phyloP scores from a whole-genome alignment of 345 rosid species.

The Citrus medica region DNA sequence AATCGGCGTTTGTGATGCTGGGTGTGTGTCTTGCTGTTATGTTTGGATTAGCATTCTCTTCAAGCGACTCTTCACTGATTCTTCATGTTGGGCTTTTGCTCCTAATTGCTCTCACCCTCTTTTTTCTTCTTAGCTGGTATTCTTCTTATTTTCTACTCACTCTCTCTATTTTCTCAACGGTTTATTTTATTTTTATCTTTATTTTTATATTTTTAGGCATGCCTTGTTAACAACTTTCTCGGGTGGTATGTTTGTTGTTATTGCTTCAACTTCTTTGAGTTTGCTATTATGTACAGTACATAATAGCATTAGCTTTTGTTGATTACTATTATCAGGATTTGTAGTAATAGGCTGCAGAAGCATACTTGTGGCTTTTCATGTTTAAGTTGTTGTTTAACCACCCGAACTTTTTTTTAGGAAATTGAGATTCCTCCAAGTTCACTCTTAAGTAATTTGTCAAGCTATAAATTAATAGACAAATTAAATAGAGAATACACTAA shows the following conservation, averaged over 20 bases:
- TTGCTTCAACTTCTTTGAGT: background rate
- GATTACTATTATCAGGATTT: background rate
- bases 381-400: background rate
- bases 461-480: too few relatives aligned
- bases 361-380: background rate
- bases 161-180: background rate
- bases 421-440: too few relatives aligned
- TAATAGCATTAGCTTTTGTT: background rate
- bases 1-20: slow-evolving; percentile 66
- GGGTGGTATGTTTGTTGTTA: background rate
- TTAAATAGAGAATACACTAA: too few relatives aligned
- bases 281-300: background rate
- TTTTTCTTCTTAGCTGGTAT: slow-evolving; percentile 82
- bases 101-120: slow-evolving; percentile 64
- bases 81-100: slow-evolving; percentile 75
- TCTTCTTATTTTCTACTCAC: background rate
- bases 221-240: background rate
- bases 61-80: slow-evolving; percentile 62
- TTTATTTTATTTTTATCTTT: background rate
- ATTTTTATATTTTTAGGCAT: background rate
- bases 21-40: slow-evolving; percentile 68
- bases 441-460: too few relatives aligned
- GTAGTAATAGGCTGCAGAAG: background rate
- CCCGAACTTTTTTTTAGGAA: too few relatives aligned
- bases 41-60: slow-evolving; percentile 79